Evolutionary conservation across 2,329 filamentous ascomycete genomes (phyloP).

Genomic region (Aspergillus brunneoviolaceus): DNA sequence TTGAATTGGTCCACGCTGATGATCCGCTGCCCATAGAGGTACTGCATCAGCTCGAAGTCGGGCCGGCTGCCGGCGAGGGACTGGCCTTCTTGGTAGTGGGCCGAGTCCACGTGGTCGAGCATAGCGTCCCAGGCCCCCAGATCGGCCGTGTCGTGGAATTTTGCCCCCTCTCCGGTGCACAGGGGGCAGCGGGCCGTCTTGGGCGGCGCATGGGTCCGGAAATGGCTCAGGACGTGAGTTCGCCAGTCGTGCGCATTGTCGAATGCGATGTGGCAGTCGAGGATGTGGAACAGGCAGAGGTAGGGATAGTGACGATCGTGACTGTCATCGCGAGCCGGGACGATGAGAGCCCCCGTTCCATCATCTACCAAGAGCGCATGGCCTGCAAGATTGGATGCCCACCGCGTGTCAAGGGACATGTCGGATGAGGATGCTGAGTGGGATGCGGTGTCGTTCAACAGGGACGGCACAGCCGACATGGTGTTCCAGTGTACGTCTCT

Average conservation of each 20-base stretch:
- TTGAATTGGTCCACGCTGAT: constrained; percentile 47
- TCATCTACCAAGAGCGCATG: constrained; percentile 30
- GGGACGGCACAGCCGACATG: constrained; percentile 26
- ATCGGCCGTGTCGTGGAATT: constrained; percentile 22
- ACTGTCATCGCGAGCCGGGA: constrained; percentile 17
- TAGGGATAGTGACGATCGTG: constrained; percentile 22
- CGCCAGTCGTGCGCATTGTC: constrained; percentile 42
- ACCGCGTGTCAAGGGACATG: constrained; percentile 32
- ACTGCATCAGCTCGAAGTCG: constrained; percentile 48
- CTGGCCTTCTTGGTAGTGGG: constrained; percentile 44
- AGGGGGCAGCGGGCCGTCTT: constrained; percentile 45
- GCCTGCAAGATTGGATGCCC: constrained; percentile 23
- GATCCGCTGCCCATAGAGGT: constrained; percentile 43
- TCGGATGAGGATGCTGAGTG: constrained; percentile 27
- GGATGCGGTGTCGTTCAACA: constrained; percentile 31
- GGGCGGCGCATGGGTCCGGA: constrained; percentile 42
- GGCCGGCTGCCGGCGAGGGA: constrained; percentile 41
- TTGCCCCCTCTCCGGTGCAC: constrained; percentile 29
- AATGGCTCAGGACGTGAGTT: constrained; percentile 47
- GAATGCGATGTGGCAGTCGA: constrained; percentile 45
- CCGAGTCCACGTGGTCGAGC: constrained; percentile 43
- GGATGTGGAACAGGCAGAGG: constrained; percentile 46
- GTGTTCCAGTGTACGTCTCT: background rate
- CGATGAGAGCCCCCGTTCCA: constrained; percentile 31
- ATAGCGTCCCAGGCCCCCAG: constrained; percentile 43